Conservation (phyloP, 1,139 yeast genomes). For the Hansenula anomala region DNA sequence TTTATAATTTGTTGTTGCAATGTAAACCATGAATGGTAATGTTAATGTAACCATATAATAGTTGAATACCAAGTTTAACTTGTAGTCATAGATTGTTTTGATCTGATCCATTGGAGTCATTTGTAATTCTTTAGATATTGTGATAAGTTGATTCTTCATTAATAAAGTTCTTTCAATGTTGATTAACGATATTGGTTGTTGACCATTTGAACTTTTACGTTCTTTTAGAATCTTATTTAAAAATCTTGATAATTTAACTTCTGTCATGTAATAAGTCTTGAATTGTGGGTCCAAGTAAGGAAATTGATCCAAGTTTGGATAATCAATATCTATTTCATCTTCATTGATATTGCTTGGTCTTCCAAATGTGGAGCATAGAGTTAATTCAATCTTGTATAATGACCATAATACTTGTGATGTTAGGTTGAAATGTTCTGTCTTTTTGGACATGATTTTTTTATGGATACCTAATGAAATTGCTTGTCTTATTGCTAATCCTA, state of each 20-base stretch:
- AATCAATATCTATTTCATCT: slow-evolving; percentile 63
- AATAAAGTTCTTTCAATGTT: slow-evolving; percentile 33
- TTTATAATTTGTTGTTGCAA: slow-evolving; percentile 25
- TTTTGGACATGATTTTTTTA: slow-evolving; percentile 22
- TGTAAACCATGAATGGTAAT: slow-evolving; percentile 34
- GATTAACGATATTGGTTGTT: slow-evolving; percentile 30
- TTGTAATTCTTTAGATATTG: slow-evolving; percentile 25
- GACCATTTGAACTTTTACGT: slow-evolving; percentile 26
- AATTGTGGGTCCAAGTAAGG: slow-evolving; percentile 31
- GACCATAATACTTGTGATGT: slow-evolving; percentile 32
- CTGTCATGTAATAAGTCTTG: slow-evolving; percentile 27
- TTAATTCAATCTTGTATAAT: slow-evolving; percentile 31
- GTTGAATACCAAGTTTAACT: slow-evolving; percentile 33
- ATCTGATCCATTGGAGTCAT: slow-evolving; percentile 21
- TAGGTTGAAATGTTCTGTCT: slow-evolving; percentile 6
- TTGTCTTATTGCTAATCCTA: slow-evolving; percentile 40
- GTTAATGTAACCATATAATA: slow-evolving; percentile 33
- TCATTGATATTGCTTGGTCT: slow-evolving; percentile 35
- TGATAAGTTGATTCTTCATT: slow-evolving; percentile 27
- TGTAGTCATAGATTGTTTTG: slow-evolving; percentile 30
- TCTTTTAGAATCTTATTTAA: slow-evolving; percentile 32
- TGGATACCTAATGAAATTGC: slow-evolving; percentile 41
- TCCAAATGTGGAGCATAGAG: slow-evolving; percentile 36
- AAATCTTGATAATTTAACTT: slow-evolving; percentile 29
- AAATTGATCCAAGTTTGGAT: slow-evolving; percentile 57